phyloP scores from a whole-genome alignment of 768 basidiomycete genomes.

The Kwoniella sp. region DNA sequence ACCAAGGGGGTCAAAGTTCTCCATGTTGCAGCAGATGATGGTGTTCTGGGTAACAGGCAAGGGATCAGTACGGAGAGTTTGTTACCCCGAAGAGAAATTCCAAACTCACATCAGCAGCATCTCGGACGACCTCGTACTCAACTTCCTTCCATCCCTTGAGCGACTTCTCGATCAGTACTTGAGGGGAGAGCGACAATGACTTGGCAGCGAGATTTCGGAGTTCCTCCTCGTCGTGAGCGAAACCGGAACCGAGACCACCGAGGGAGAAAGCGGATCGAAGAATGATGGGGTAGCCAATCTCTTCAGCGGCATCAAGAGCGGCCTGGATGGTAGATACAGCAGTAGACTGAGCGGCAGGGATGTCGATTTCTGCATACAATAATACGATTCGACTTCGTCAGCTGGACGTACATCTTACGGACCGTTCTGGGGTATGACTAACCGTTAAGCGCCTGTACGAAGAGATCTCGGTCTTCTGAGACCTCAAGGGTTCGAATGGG shows the following conservation, averaged over 20 bases:
- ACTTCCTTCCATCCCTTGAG: slow-evolving; percentile 99
- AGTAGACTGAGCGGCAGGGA: slow-evolving; percentile 91
- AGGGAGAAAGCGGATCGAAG: slow-evolving; percentile 91
- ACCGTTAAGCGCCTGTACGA: slow-evolving; percentile 96
- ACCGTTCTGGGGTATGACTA: slow-evolving; percentile 39
- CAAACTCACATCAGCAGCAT: slow-evolving; percentile 89
- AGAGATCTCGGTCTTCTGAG: slow-evolving; percentile 94
- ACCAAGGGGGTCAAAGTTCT: slow-evolving; percentile 98
- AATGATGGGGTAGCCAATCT: slow-evolving; percentile 96
- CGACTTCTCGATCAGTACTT: slow-evolving; percentile 93
- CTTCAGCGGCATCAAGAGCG: slow-evolving; percentile 84
- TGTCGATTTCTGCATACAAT: slow-evolving; percentile 78
- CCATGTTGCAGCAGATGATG: slow-evolving; percentile 84
- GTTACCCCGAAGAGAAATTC: too few species aligned
- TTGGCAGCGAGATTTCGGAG: slow-evolving; percentile 91
- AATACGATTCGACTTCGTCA: not conserved
- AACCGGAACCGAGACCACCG: slow-evolving; percentile 96
- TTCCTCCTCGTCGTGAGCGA: slow-evolving; percentile 92
- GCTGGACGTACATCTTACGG: not conserved
- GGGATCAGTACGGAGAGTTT: not conserved
- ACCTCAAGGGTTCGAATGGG: slow-evolving; percentile 92
- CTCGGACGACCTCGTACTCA: slow-evolving; percentile 98
- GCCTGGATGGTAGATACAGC: slow-evolving; percentile 95
- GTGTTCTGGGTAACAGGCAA: slow-evolving; percentile 69
- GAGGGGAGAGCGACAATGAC: slow-evolving; percentile 84